Base-by-base conservation (phyloP, 805 yeast species). In the Pichia paraexigua region DNA sequence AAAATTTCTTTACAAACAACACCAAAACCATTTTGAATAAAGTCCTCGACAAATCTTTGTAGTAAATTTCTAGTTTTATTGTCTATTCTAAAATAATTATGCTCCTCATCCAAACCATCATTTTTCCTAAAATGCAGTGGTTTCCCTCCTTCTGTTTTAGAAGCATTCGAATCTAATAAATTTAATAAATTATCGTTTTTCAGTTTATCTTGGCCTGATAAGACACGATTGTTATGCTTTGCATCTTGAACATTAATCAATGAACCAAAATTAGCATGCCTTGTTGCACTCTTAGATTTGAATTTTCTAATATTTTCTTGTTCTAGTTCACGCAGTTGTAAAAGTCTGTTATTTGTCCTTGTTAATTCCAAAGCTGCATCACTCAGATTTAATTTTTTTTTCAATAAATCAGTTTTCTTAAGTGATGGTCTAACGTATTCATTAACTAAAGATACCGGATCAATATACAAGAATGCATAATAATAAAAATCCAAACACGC, bases 191-290 rank as follows among this genome's bases (percentile, higher is more conserved):
- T 74, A n/a, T 67, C 61, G 44, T 55, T 57, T 30, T 58, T 13
- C 57, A 68, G 21, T 75, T 78, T 77, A 10, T 57, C 57, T 57
- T 87, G 91, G 2, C 95, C 94, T 3, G 94, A 76, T 1, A 89
- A 76, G 7, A 87, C 78, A 20, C 86, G 66, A 28, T 71, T 73
- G 28, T 80, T 72, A 49, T 82, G 82, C 4, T 50, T 47, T 24
- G 76, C 74, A 20, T 84, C 78, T 53, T 83, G 81, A 30, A 92
- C 73, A 2, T 95, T 83, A 12, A 90, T 66, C 55, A 91, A 70
- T 0, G 97, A 83, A 0, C 99, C 99, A 70, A 92, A 92, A 48
- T 96, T 75, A 2, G 94, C 91, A 63, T 92, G 99, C 45, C 99
- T 76, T 5, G 67, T 60, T 5, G 61, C 55, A 27, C 54, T 56